phyloP scores from a whole-genome alignment of 331 rosid species.

The Erythrophleum ivorense region DNA sequence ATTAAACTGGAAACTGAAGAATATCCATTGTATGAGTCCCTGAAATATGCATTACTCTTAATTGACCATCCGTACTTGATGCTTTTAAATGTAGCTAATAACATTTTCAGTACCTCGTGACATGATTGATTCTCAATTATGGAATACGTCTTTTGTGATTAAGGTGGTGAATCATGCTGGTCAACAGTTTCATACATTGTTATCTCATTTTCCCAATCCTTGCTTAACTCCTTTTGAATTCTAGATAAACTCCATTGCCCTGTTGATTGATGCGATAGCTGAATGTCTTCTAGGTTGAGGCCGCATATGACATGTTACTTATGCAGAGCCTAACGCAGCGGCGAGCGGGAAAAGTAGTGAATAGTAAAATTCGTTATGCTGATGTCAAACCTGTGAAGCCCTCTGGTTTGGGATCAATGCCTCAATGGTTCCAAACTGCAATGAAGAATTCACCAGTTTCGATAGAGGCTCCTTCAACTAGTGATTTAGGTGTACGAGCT shows the following conservation, averaged over 20 bases:
- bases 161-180: not conserved
- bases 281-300: slow-evolving; percentile 69
- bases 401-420: slow-evolving; percentile 61
- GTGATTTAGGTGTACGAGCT: slow-evolving; percentile 81
- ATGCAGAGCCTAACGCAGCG: slow-evolving; percentile 94
- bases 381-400: slow-evolving; percentile 80
- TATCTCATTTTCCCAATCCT: not conserved
- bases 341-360: slow-evolving; percentile 86
- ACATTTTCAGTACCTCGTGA: not conserved
- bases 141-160: not conserved
- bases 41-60: not conserved
- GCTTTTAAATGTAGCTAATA: not conserved
- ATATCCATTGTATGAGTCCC: not conserved
- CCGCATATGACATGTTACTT: slow-evolving; percentile 96
- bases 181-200: slow-evolving; percentile 3
- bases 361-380: slow-evolving; percentile 81
- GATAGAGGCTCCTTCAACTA: slow-evolving; percentile 68
- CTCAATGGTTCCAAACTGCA: slow-evolving; percentile 78
- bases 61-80: not conserved
- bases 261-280: slow-evolving; percentile 31
- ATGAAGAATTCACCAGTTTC: slow-evolving; percentile 70
- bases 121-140: not conserved
- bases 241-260: slow-evolving; percentile 2
- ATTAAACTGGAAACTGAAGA: not conserved
- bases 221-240: slow-evolving; percentile 19